phyloP scores from a whole-genome alignment of 768 basidiomycete genomes.

The Tulasnella sp. region DNA sequence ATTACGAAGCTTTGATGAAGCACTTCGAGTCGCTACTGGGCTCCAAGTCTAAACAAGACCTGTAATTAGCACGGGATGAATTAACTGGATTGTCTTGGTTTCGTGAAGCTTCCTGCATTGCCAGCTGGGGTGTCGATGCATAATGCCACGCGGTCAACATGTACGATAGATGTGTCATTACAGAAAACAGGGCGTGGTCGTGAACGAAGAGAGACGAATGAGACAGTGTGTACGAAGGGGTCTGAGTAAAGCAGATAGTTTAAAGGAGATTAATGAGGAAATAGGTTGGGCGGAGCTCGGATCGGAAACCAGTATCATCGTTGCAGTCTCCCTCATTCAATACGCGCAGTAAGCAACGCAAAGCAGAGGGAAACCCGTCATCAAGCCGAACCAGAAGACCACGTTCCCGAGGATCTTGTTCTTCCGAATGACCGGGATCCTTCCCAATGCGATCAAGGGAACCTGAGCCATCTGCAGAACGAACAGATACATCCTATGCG shows the following conservation, averaged over 20 bases:
- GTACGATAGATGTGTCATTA: not conserved
- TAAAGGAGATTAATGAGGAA: too few species aligned
- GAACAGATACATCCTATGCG: slow-evolving; percentile 77
- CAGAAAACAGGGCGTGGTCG: not conserved
- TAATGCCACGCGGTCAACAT: not conserved
- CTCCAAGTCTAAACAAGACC: not conserved
- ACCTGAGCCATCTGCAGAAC: slow-evolving; percentile 77
- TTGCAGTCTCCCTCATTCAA: slow-evolving; percentile 19
- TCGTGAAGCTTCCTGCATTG: not conserved
- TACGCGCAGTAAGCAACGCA: slow-evolving; percentile 65
- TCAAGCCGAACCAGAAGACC: slow-evolving; percentile 86
- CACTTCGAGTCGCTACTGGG: not conserved
- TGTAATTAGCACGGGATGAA: not conserved
- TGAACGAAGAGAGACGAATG: not conserved
- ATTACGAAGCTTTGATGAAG: not conserved
- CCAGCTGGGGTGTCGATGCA: not conserved
- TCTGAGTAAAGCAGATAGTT: too few species aligned
- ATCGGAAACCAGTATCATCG: not conserved
- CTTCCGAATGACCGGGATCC: slow-evolving; percentile 61
- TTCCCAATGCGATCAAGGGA: slow-evolving; percentile 74
- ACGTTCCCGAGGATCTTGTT: slow-evolving; percentile 62
- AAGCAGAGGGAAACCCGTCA: slow-evolving; percentile 76
- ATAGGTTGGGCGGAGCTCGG: not conserved
- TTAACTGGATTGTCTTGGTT: not conserved
- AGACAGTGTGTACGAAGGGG: too few species aligned